These are phyloP conservation scores for Cladochytrium replicatum DNA, from an alignment of 192 early-diverging fungal species.

Conservation along the genomic window DNA sequence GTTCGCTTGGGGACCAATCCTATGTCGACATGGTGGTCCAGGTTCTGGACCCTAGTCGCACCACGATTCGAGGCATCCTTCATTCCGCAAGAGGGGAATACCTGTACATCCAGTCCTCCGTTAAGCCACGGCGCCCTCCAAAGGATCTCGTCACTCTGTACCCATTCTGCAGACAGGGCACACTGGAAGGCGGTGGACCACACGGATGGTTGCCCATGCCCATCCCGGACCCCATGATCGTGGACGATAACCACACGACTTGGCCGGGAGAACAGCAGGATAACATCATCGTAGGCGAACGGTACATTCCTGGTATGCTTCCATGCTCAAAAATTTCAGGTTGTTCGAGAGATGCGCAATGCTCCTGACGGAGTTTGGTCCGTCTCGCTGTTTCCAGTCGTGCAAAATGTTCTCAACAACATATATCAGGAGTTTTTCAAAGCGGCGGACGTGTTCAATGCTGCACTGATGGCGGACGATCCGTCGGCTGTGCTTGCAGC, in stretches of 20 bases:
- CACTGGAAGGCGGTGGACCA: constrained; percentile 9
- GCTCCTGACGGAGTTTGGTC: no score
- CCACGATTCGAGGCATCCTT: constrained; percentile 44
- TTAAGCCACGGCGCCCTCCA: constrained; percentile 40
- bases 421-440: no score
- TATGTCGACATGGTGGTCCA: constrained; percentile 63
- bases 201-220: constrained; percentile 15
- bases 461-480: no score
- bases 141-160: constrained; percentile 63
- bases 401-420: no score
- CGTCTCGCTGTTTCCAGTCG: no score
- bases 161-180: constrained; percentile 40
- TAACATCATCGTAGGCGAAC: constrained; percentile 69
- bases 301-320: no score
- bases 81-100: constrained; percentile 64
- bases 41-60: constrained; percentile 51
- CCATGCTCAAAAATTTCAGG: no score
- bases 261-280: constrained; percentile 68
- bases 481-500: no score
- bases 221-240: constrained; percentile 44
- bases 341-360: no score
- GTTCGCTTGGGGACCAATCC: constrained; percentile 63
- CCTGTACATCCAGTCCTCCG: constrained; percentile 30
- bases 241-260: constrained; percentile 62
- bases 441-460: no score